These are phyloP conservation scores for Novymonas esmeraldas DNA, from an alignment of 208 protist species.

Conservation along the genomic window DNA sequence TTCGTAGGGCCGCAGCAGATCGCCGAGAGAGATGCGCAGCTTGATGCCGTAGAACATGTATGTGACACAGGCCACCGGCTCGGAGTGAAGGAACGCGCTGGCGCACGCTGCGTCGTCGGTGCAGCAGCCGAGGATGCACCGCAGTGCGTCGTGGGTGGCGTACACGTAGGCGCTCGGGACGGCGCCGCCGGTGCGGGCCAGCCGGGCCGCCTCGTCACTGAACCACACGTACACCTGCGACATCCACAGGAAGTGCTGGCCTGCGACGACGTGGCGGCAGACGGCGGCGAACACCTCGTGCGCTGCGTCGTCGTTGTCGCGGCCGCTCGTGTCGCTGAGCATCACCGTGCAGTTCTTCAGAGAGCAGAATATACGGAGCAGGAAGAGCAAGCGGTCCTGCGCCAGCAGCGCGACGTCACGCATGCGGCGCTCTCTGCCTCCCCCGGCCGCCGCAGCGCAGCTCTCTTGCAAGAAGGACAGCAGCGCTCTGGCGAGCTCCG, in stretches of 20 bases:
- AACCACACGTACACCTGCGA: slow-evolving; percentile 53
- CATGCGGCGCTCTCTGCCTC: slow-evolving; percentile 28
- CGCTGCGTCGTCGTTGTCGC: slow-evolving; percentile 4
- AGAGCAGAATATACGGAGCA: slow-evolving; percentile 61
- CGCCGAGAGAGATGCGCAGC: slow-evolving; percentile 54
- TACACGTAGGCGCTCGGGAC: slow-evolving; percentile 43
- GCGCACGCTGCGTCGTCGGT: slow-evolving; percentile 42
- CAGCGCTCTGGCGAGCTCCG: slow-evolving; percentile 39
- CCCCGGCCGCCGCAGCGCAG: slow-evolving; percentile 17
- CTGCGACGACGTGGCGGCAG: slow-evolving; percentile 30
- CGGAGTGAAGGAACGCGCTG: slow-evolving; percentile 55
- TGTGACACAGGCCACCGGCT: slow-evolving; percentile 69
- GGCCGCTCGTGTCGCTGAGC: slow-evolving; percentile 32
- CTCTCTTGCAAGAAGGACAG: slow-evolving; percentile 48
- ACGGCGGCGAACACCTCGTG: slow-evolving; percentile 24
- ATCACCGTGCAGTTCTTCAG: slow-evolving; percentile 49
- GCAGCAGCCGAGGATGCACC: slow-evolving; percentile 58
- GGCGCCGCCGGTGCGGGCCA: slow-evolving; percentile 9
- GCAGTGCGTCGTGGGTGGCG: slow-evolving; percentile 47
- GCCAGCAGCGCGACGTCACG: slow-evolving; percentile 34
- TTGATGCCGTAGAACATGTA: slow-evolving; percentile 78
- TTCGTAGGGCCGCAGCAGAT: slow-evolving; percentile 54
- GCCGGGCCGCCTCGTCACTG: slow-evolving; percentile 49
- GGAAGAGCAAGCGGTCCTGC: slow-evolving; percentile 53
- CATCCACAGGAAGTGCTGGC: slow-evolving; percentile 52